These are phyloP conservation scores for Lodderomyces theae DNA, from an alignment of 1,139 yeast species.

Conservation along the genomic window DNA sequence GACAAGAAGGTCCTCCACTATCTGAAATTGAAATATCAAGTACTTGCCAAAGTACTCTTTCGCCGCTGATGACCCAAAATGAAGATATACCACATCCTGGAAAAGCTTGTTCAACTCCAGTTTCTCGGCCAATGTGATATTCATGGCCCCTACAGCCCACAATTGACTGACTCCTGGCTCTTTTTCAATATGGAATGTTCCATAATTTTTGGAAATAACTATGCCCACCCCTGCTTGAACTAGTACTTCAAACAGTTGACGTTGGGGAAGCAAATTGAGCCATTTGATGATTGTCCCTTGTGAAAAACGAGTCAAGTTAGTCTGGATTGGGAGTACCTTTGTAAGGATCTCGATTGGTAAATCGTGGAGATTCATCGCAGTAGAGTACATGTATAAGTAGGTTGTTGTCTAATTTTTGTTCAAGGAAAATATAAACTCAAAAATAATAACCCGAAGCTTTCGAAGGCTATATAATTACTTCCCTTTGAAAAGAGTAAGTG, in stretches of 20 bases:
- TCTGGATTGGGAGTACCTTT: not conserved
- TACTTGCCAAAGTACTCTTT: not conserved
- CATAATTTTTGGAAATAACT: not conserved
- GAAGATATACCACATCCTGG: not conserved
- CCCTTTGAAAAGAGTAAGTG: too few relatives aligned
- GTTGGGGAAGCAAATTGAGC: not conserved
- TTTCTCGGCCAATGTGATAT: not conserved
- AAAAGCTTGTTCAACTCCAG: not conserved
- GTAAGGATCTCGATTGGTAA: not conserved
- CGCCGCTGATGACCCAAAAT: not conserved
- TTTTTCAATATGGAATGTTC: not conserved
- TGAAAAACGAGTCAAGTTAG: not conserved
- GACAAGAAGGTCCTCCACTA: not conserved
- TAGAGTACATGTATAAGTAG: too few relatives aligned
- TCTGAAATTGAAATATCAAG: not conserved
- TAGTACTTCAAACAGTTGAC: not conserved
- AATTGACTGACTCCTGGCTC: not conserved
- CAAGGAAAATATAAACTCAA: too few relatives aligned
- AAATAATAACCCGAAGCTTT: too few relatives aligned
- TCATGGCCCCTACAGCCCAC: not conserved
- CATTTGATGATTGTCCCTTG: not conserved
- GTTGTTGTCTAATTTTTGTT: too few relatives aligned
- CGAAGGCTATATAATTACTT: too few relatives aligned
- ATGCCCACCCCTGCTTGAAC: not conserved
- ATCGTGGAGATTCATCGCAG: too few relatives aligned